Evolutionary conservation across 2,329 filamentous ascomycete species (phyloP).

Genomic region (Fusarium sp.): DNA sequence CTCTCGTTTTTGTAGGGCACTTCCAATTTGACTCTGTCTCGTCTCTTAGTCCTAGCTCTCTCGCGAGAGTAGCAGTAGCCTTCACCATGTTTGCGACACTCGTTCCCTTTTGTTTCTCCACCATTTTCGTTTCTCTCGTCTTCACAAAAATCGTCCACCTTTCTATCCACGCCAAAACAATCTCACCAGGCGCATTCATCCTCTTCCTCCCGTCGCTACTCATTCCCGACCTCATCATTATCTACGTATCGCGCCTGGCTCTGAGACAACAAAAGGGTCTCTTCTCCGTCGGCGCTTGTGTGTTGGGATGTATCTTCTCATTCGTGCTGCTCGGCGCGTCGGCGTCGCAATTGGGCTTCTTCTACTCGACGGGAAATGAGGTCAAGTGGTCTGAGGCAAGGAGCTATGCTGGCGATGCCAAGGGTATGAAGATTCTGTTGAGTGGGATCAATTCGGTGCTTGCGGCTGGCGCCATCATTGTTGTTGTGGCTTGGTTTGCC

Average conservation of each 20-base stretch:
- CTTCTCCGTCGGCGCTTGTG: conserved; percentile 39
- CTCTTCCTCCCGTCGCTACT: conserved; percentile 48
- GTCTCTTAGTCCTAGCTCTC: neutral
- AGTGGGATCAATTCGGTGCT: conserved; percentile 46
- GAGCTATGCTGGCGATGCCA: conserved; percentile 46
- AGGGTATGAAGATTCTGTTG: conserved; percentile 49
- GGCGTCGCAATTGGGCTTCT: conserved; percentile 50
- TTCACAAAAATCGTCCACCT: conserved; percentile 48
- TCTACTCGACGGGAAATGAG: conserved; percentile 47
- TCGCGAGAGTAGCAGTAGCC: neutral
- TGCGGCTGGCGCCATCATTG: conserved; percentile 35
- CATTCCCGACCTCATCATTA: conserved; percentile 43
- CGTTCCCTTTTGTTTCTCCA: conserved; percentile 47
- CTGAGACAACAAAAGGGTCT: conserved; percentile 44
- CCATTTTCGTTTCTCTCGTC: conserved; percentile 45
- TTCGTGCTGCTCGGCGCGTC: conserved; percentile 47
- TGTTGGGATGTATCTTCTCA: conserved; percentile 43
- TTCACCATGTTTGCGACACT: conserved; percentile 38
- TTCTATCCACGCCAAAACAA: conserved; percentile 42
- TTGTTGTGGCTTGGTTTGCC: conserved; percentile 42
- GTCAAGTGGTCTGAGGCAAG: conserved; percentile 48
- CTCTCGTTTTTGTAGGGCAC: neutral
- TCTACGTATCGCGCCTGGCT: conserved; percentile 44
- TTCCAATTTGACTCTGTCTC: neutral
- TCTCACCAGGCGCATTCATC: conserved; percentile 42